Evolutionary conservation across 495 filamentous ascomycete species (phyloP), one percentile per base, ranked within the genome.

Genomic region (Podospora pseudopauciseta): DNA sequence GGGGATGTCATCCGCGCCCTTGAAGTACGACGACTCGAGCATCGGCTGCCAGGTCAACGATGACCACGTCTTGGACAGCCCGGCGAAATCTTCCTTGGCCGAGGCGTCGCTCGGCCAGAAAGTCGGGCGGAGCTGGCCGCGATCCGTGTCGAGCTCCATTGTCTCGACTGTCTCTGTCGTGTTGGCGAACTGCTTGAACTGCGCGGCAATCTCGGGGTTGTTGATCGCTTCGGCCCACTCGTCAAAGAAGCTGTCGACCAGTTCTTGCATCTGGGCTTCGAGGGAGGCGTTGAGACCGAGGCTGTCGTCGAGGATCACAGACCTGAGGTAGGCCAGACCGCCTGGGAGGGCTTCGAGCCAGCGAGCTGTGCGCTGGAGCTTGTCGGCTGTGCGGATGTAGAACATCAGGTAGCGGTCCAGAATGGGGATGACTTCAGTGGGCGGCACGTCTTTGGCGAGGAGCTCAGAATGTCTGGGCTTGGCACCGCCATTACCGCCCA

Each of bases 351-450:
- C 86, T 72, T 98, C 94, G 55, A 98, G 83, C 94, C 94, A 98
- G 34, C 94, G 86, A 3, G 94, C 94, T 28, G 94, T 98, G 57
- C 94, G 88, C 77, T 97, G 94, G 1, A 98, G 88, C 75, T 93
- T 96, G 82, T 98, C 94, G 56, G 94, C 94, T 0, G 94, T 97
- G 68, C 93, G 91, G 75, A 98, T 97, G 80, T 98, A 97, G 84
- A 98, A 96, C 82, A 93, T 92, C 13, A 97, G 83, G 77, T 96
- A 98, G 30, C 94, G 89, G 77, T 98, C 94, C 0, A 98, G 82
- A 49, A 97, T 91, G 13, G 92, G 90, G 26, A 97, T 82, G 27
- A 97, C 88, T 74, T 96, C 90, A 64, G 93, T 90, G 0, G 92
- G 87, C 0, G 94, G 88, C 0, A 96, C 93, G 76, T 98, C 94